These are phyloP conservation scores for Suillus subluteus DNA, from an alignment of 768 basidiomycete species.

Conservation along the genomic window DNA sequence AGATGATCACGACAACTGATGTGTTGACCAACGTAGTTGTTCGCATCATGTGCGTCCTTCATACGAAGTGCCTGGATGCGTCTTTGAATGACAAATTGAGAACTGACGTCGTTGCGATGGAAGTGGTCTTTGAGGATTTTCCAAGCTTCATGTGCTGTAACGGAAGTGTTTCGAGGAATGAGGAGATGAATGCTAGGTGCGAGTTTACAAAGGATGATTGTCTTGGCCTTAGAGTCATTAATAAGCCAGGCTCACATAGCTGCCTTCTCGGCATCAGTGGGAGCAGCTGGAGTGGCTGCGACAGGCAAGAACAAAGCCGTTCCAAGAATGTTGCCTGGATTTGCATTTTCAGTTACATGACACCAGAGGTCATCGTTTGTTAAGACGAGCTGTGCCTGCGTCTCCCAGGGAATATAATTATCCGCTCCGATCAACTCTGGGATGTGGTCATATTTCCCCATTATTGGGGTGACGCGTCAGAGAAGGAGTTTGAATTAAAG, in stretches of 20 bases:
- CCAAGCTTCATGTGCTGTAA: background rate
- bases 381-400: constrained; percentile 5
- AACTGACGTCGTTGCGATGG: background rate
- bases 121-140: background rate
- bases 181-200: background rate
- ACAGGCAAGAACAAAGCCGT: background rate
- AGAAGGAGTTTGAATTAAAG: background rate
- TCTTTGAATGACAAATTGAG: background rate
- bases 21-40: background rate
- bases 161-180: background rate
- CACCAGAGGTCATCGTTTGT: constrained; percentile 7
- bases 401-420: constrained; percentile 5
- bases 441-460: constrained; percentile 19
- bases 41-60: background rate
- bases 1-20: background rate
- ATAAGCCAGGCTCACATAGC: constrained; percentile 2
- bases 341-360: constrained; percentile 4
- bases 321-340: background rate
- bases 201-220: background rate
- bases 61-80: background rate
- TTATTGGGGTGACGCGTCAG: background rate
- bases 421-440: constrained; percentile 7
- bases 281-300: background rate
- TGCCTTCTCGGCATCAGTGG: background rate
- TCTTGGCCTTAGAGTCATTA: background rate